Base-by-base conservation (phyloP, 371 early-diverging fungal species). In the Circinella minor region DNA sequence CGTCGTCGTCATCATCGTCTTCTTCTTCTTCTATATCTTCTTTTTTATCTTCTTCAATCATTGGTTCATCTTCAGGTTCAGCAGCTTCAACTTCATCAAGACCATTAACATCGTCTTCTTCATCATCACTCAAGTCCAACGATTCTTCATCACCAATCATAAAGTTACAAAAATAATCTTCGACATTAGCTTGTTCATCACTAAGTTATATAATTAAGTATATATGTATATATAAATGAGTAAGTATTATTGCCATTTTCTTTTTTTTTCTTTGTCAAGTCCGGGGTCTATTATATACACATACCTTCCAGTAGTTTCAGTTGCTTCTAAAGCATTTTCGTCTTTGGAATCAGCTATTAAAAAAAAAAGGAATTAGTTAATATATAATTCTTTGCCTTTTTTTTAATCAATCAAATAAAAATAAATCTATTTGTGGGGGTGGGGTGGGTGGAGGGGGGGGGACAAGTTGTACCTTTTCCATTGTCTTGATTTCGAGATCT, bases 111-210 rank as follows among this genome's bases (percentile, higher is more conserved):
- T 84, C 84, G 9, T 62, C 57, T 61, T 83, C 79, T 70, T 80
- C 77, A 67, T 84, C 84, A 20, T 80, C 78, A 14, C 71, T 74
- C 51, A 84, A 73, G 59, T 84, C 84, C 36, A 84, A 69, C 1
- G 71, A 49, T 55, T 84, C 84, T 48, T 81, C 82, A 6, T 71
- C 48, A 20, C 77, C 78, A 38, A 84, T 72, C 38, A 71, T 65
- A 67, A 77, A 84, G 59, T 77, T 77, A 36, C 77, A 74, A 61
- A 84, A 80, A 66, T 76, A 84, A 36, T 82, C 78, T 54, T 73
- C 78, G 8, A 72, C 65, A 55, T 77, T 78, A 11, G 73, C 65
- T 69, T 76, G 61, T 43, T 49, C 48, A 13, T 64, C 64, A 27
- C 72, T 66, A 27, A 2, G 47, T 54, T 70, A 14, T 61, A 71